phyloP scores from a whole-genome alignment of 2,329 filamentous ascomycete species.

The Coniochaeta sp. region DNA sequence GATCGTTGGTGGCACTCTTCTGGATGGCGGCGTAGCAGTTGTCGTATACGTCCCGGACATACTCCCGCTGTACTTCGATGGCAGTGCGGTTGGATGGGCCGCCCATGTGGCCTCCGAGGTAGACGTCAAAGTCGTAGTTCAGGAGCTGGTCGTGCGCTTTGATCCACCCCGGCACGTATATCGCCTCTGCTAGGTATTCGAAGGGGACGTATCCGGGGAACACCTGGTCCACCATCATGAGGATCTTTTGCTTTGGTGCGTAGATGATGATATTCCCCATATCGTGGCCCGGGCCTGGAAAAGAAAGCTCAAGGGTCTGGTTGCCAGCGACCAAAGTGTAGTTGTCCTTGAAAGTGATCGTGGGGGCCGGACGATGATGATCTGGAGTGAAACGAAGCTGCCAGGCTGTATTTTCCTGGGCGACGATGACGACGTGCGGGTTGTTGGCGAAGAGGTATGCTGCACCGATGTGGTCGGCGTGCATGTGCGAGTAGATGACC shows the following conservation, averaged over 20 bases:
- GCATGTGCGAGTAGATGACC: conserved; percentile 6
- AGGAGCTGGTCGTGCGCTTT: conserved; percentile 5
- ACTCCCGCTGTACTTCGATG: conserved; percentile 7
- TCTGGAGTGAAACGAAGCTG: not conserved
- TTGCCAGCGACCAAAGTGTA: conserved; percentile 4
- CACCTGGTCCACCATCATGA: conserved; percentile 7
- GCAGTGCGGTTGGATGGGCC: conserved; percentile 10
- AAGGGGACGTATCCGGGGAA: conserved; percentile 6
- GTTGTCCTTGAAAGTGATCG: not conserved
- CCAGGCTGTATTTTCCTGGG: conserved; percentile 2
- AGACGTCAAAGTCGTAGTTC: conserved; percentile 7
- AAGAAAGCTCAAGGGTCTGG: conserved; percentile 6
- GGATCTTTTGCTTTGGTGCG: conserved; percentile 4
- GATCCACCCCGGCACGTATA: conserved; percentile 6
- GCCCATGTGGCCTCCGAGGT: conserved; percentile 5
- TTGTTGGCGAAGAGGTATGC: conserved; percentile 4
- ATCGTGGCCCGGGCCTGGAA: conserved; percentile 4
- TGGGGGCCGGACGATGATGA: conserved; percentile 1
- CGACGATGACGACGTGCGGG: not conserved
- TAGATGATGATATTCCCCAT: conserved; percentile 7
- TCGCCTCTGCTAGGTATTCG: conserved; percentile 3
- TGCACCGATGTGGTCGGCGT: conserved; percentile 6
- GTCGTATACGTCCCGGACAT: conserved; percentile 5
- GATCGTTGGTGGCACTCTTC: not conserved
- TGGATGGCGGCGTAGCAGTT: conserved; percentile 7